Evolutionary conservation across 2,329 filamentous ascomycete genomes (phyloP).

Genomic region (Arthrinium phaeospermum): DNA sequence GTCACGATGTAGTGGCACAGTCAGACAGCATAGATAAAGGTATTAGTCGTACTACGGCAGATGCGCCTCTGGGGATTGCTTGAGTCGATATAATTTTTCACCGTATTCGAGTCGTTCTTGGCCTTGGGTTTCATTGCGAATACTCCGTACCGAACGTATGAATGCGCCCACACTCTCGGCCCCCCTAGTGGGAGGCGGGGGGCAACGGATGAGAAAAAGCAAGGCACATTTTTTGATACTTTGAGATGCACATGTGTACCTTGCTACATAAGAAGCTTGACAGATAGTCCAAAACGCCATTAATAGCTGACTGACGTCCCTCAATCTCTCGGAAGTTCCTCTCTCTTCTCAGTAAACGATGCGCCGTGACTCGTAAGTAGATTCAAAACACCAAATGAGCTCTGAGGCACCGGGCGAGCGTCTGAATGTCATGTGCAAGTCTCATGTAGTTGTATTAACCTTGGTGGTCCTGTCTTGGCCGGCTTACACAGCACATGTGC

Average conservation of each 20-base stretch:
- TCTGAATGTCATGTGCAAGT: not conserved
- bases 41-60: not conserved
- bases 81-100: not conserved
- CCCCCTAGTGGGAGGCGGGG: not conserved
- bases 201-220: not conserved
- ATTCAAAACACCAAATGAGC: not conserved
- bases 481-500: not conserved
- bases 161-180: not conserved
- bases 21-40: not conserved
- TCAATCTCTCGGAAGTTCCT: no score
- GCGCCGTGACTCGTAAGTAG: not conserved
- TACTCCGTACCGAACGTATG: not conserved
- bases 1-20: not conserved
- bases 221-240: no score
- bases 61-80: not conserved
- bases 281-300: no score
- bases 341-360: not conserved
- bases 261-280: no score
- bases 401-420: not conserved
- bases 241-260: no score
- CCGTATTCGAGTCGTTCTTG: not conserved
- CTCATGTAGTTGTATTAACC: not conserved
- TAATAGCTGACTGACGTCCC: no score
- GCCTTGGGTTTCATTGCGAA: not conserved
- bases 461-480: not conserved